Evolutionary conservation across 306 rosid species (phyloP), one percentile per base, ranked within the genome.

Genomic region (Gastrolobium villosum): DNA sequence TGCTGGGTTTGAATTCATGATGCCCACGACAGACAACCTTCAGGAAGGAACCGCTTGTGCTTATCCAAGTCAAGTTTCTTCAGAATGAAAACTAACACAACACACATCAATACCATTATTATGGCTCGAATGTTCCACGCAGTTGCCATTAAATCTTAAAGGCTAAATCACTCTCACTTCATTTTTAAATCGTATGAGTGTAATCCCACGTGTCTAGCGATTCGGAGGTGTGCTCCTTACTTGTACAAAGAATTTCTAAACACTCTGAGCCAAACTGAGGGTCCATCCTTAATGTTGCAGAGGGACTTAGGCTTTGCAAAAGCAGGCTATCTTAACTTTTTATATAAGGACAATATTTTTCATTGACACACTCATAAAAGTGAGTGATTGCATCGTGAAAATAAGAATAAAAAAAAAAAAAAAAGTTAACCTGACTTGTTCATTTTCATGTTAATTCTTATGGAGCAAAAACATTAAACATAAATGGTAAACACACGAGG

Each of bases 1-100:
- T 79, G 74, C 63, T 75, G 82, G 54, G 74, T 70, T 86, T 82
- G 86, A 86, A 82, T 49, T 30, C 7, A 48, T 54, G 48, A 5
- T 74, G 59, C 57, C 74, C 54, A 67, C 59, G 20, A 43, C 26
- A 48, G 68, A 50, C 67, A 77, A 81, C 77, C 71, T 72, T 57
- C 70, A 65, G 41, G 80, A 81, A 78, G 79, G 49, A 75, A 31
- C 5, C 36, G 2, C 60, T 46, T n/a, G n/a, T 78, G 76, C 60
- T 63, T 57, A 70, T 82, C 61, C 11, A 40, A 26, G 70, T 49
- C 65, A 64, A 76, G 62, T 56, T 57, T 74, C 65, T 81, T 46
- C 57, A 26, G 62, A 15, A 44, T 14, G 14, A 55, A 81, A 81
- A 54, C 52, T 65, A 37, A 39, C 32, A 49, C 40, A 10, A 41